Conservation (phyloP, 257 asterid genomes). For the Fraxinus excelsior region DNA sequence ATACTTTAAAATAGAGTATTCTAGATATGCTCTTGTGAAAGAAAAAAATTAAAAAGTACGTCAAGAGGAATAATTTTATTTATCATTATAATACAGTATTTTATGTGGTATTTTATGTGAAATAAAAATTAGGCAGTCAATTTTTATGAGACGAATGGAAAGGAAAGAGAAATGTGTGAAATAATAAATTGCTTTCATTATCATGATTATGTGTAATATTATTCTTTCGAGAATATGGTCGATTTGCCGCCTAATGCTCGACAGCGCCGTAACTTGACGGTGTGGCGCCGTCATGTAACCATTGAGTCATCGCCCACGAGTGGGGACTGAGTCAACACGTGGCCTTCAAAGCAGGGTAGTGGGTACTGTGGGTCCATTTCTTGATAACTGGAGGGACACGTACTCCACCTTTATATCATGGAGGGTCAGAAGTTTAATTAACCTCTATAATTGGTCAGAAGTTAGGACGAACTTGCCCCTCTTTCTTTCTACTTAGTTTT, state of each 20-base stretch:
- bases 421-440: constrained; percentile 18
- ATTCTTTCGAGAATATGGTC: neutral
- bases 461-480: constrained; percentile 27
- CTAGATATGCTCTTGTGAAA: no score
- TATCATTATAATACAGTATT: no score
- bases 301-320: constrained; percentile 39
- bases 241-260: constrained; percentile 41
- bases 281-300: constrained; percentile 31
- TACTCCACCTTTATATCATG: neutral
- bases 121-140: no score
- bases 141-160: no score
- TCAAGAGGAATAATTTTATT: no score
- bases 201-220: no score
- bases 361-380: constrained; percentile 28
- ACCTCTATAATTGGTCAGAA: constrained; percentile 15
- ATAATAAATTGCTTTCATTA: no score
- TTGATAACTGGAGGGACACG: constrained; percentile 40
- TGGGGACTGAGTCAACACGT: constrained; percentile 38
- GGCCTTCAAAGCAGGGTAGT: constrained; percentile 11
- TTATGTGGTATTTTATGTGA: no score
- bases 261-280: constrained; percentile 47
- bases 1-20: no score
- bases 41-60: no score
- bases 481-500: no score
- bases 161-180: no score